These are phyloP conservation scores for Umbelopsis sp. DNA, from an alignment of 192 early-diverging fungal species.

Conservation along the genomic window DNA sequence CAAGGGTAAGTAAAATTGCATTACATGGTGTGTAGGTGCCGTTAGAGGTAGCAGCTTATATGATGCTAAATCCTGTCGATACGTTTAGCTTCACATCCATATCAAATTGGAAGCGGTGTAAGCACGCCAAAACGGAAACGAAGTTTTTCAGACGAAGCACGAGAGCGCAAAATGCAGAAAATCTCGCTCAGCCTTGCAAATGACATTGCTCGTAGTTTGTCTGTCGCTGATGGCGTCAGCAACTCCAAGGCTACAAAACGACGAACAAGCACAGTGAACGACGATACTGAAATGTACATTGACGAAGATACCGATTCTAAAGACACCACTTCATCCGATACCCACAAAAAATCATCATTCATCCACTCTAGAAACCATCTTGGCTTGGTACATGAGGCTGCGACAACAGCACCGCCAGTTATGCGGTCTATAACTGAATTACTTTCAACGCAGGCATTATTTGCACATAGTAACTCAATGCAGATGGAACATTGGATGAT, in stretches of 20 bases:
- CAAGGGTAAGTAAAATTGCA: conserved; percentile 7
- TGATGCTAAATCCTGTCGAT: not conserved
- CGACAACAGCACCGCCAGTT: not conserved
- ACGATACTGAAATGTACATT: conserved; percentile 10
- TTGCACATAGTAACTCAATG: not conserved
- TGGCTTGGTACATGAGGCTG: not conserved
- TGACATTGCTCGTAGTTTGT: conserved; percentile 37
- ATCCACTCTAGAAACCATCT: not conserved
- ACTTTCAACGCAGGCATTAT: not conserved
- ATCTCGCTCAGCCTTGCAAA: conserved; percentile 34
- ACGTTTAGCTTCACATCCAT: not conserved
- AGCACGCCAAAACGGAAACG: conserved; percentile 34
- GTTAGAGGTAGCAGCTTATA: not conserved
- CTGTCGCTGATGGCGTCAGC: conserved; percentile 20
- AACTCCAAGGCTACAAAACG: not conserved
- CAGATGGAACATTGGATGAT: conserved; percentile 2
- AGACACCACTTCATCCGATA: not conserved
- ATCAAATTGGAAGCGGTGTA: not conserved
- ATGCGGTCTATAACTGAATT: conserved; percentile 2
- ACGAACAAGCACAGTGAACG: not conserved
- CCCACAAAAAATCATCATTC: not conserved
- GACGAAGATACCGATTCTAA: not conserved
- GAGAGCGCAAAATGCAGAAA: conserved; percentile 35
- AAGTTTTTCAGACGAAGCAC: conserved; percentile 30
- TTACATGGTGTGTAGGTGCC: not conserved